Base-by-base conservation (phyloP, 345 rosid genomes). In the Citrus reticulata region DNA sequence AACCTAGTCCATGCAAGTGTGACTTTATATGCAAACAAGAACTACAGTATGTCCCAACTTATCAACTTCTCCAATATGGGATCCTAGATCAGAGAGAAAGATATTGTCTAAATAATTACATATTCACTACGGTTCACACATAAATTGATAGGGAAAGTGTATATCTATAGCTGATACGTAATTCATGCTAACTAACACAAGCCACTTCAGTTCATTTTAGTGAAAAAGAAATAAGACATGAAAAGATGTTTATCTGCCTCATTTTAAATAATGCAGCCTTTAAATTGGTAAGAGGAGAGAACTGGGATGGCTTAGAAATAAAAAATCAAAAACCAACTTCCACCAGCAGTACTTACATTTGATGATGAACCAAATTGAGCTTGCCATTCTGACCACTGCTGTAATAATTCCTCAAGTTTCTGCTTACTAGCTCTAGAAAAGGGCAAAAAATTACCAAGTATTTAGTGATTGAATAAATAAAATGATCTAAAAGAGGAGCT, bases 361-460 rank as follows among this genome's bases (percentile, higher is more conserved):
- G 81, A 64, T 73, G 86, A 87, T 62, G 89, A 85, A 84, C 72
- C 85, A 72, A 76, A 89, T 68, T 88, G 89, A 62, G 90, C 88
- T 79, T 94, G 97, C 98, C 99, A 97, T 70, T 90, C 93, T 68
- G 98, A 94, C 99, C 99, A 97, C 78, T 94, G 84, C 82, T 85
- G 93, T 83, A 97, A 84, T 73, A 94, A 82, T 77, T 87, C 91
- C 83, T 93, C 95, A 73, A 93, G 92, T 88, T 91, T 97, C 81
- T 79, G 88, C 86, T 88, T 93, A 83, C 99, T 90, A 83, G 95
- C 88, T 86, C 99, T 97, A 90, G 59, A 76, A 80, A 81, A 27
- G 61, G 61, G 66, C 51, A 81, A 69, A 20, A 68, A 78, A 13
- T 57, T 68, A 68, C 46, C 40, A 54, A 77, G 69, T 65, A 37